Base-by-base conservation (phyloP, 73 alveolate genomes). In the Vitrella brassicaformis region DNA sequence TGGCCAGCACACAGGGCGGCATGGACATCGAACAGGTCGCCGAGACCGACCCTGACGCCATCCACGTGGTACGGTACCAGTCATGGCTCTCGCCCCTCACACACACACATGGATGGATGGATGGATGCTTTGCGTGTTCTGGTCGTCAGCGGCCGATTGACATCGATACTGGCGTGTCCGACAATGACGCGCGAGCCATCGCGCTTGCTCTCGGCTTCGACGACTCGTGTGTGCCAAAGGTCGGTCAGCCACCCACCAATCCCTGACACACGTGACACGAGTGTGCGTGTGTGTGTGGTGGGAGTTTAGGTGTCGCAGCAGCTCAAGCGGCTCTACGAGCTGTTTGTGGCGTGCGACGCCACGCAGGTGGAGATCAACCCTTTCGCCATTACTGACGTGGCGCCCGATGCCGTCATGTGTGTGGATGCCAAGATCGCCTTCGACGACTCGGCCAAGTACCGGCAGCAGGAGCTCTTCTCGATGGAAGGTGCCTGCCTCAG, bases 391-490 rank as follows among this genome's bases (percentile, higher is more conserved):
- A 19, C 69, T 47, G 47, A 73, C n/a, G 78, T 47, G 45, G 84
- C 78, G 28, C 78, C 73, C 47, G 84, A 47, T 39, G 56, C 56
- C 4, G 56, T 28, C 68, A 71, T 64, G 76, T 81, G 56, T 14
- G 56, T 39, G 22, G 56, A 8, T 1, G 31, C 70, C 30, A 0
- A 75, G 84, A 80, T 92, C 68, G 91, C 89, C 73, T 82, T 92
- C 45, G 98, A 92, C 71, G 98, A 92, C 79, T 89, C 89, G 29
- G 95, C 98, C 25, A 31, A 80, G 32, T 92, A 81, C 85, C 90
- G 97, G 66, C 91, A 92, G 79, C 75, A 83, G 80, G 96, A 86
- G 30, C 67, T 90, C 31, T 85, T 81, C 26, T 81, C 76, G 45
- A 71, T 80, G 94, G 88, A 90, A 47, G 95, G 86, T 80, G 71